Conservation (phyloP, 2,329 filamentous ascomycete genomes). For the Corynespora cassiicola region DNA sequence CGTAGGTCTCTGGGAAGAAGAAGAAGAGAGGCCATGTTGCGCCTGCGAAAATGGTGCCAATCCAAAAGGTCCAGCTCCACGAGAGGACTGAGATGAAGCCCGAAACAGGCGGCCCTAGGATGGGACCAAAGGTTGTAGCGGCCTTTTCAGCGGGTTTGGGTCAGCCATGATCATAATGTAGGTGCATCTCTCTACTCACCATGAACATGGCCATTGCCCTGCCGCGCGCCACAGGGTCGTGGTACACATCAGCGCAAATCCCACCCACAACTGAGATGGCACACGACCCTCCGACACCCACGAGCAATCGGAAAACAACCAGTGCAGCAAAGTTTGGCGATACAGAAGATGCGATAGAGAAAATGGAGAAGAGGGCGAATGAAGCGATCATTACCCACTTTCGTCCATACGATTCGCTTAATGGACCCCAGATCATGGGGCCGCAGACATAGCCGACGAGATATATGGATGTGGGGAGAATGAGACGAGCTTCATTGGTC, state of each 20-base stretch:
- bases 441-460: conserved; percentile 56
- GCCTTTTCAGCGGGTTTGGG: conserved; percentile 67
- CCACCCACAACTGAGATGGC: conserved; percentile 66
- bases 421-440: conserved; percentile 52
- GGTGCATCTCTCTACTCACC: conserved; percentile 14
- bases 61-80: conserved; percentile 76
- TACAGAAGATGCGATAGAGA: conserved; percentile 53
- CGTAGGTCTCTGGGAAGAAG: conserved; percentile 64
- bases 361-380: conserved; percentile 55
- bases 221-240: conserved; percentile 52
- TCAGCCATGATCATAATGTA: too few species aligned
- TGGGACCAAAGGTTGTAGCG: conserved; percentile 69
- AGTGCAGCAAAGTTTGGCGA: conserved; percentile 52
- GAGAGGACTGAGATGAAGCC: conserved; percentile 67
- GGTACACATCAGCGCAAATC: conserved; percentile 71
- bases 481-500: conserved; percentile 50
- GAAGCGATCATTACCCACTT: conserved; percentile 57
- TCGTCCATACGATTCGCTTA: conserved; percentile 54
- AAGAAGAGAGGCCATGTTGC: conserved; percentile 64
- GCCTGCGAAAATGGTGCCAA: conserved; percentile 72
- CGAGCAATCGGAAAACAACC: conserved; percentile 52
- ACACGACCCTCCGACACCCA: conserved; percentile 52
- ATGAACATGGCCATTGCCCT: conserved; percentile 41
- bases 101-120: conserved; percentile 70
- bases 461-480: conserved; percentile 59